These are phyloP conservation scores for Dryadomyces quercivorus DNA, from an alignment of 2,329 filamentous ascomycete species.

Conservation along the genomic window DNA sequence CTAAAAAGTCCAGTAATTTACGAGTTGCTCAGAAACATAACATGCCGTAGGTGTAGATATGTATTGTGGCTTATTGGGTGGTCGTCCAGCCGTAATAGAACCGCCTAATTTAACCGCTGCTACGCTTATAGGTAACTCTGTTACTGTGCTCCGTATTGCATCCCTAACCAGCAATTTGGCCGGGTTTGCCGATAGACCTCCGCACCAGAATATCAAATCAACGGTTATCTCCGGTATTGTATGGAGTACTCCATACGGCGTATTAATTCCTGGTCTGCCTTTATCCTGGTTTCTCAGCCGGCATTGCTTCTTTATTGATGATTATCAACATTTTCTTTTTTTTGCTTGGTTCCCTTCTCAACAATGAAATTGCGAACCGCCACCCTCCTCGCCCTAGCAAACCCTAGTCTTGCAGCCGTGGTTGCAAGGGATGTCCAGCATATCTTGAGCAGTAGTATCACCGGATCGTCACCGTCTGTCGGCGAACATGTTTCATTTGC, in stretches of 20 bases:
- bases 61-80: no score
- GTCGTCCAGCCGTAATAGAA: no score
- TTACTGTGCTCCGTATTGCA: background rate
- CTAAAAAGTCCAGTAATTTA: no score
- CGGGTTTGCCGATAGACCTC: background rate
- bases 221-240: background rate
- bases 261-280: background rate
- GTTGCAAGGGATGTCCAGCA: background rate
- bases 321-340: background rate
- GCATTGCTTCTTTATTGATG: background rate
- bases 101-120: background rate
- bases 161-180: background rate
- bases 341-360: background rate
- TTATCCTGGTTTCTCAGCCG: background rate
- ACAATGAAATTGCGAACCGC: background rate
- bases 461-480: background rate
- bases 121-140: background rate
- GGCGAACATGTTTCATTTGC: slow-evolving; percentile 1
- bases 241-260: background rate
- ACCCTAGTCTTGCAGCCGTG: no score
- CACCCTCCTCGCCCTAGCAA: background rate
- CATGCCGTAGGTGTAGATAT: background rate
- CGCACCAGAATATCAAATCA: background rate
- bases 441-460: background rate
- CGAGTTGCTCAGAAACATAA: background rate